These are phyloP conservation scores for Endoconidiophora polonica DNA, from an alignment of 2,329 filamentous ascomycete genomes.

Conservation along the genomic window DNA sequence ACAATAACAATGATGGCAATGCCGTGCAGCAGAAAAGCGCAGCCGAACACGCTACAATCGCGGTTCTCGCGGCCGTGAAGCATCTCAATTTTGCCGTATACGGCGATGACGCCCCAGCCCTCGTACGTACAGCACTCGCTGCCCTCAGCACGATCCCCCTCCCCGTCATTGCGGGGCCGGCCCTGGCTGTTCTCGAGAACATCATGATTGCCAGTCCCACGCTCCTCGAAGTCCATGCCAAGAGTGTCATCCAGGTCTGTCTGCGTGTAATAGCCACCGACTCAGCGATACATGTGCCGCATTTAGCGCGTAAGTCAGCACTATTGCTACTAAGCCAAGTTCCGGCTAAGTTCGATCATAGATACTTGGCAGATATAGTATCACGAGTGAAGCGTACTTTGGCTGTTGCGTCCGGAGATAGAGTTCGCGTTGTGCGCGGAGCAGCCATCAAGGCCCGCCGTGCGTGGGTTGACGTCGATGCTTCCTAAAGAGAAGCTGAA, in stretches of 20 bases:
- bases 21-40: background rate
- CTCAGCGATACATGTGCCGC: background rate
- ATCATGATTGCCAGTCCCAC: slow-evolving; percentile 30
- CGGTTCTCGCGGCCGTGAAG: slow-evolving; percentile 31
- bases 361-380: slow-evolving; percentile 28
- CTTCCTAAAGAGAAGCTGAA: background rate
- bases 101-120: slow-evolving; percentile 26
- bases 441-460: slow-evolving; percentile 31
- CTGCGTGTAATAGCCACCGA: slow-evolving; percentile 14
- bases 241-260: slow-evolving; percentile 31
- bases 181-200: slow-evolving; percentile 31
- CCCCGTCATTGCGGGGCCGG: slow-evolving; percentile 29
- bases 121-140: slow-evolving; percentile 33
- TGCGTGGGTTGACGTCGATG: slow-evolving; percentile 26
- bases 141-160: slow-evolving; percentile 26
- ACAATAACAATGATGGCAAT: slow-evolving; percentile 2
- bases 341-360: slow-evolving; percentile 31
- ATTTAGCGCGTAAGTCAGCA: slow-evolving; percentile 5
- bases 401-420: slow-evolving; percentile 34
- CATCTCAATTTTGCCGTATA: slow-evolving; percentile 35
- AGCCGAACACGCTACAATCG: slow-evolving; percentile 27
- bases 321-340: slow-evolving; percentile 30
- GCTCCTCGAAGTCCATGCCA: slow-evolving; percentile 30
- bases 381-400: slow-evolving; percentile 30
- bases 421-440: slow-evolving; percentile 34